Evolutionary conservation across 768 basidiomycete species (phyloP).

Genomic region (Suillus paluster): DNA sequence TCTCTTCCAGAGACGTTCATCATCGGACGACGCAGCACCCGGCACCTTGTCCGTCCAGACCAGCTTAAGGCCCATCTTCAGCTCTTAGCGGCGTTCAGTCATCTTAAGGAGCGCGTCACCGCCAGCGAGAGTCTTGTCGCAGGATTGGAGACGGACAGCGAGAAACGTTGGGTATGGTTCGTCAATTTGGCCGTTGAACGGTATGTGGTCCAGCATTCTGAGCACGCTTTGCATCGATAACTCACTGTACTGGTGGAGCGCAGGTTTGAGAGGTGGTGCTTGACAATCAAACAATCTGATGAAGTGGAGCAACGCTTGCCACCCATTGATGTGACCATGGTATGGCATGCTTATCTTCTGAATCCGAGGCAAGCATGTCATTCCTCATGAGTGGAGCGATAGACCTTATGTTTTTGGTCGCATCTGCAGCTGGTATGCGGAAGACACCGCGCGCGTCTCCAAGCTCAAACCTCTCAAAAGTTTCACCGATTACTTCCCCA

Average conservation of each 20-base stretch:
- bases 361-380: slow-evolving; percentile 37
- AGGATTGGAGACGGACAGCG: slow-evolving; percentile 27
- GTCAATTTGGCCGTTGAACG: slow-evolving; percentile 43
- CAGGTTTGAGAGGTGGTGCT: slow-evolving; percentile 43
- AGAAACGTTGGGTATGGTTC: slow-evolving; percentile 44
- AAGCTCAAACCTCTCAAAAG: background rate
- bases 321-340: slow-evolving; percentile 45
- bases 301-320: slow-evolving; percentile 25
- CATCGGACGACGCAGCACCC: slow-evolving; percentile 12
- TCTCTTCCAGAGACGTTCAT: slow-evolving; percentile 20
- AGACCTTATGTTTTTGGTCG: background rate
- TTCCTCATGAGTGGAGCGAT: background rate
- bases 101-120: slow-evolving; percentile 21
- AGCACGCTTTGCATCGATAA: background rate
- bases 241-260: background rate
- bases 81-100: slow-evolving; percentile 32
- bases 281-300: slow-evolving; percentile 6
- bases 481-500: slow-evolving; percentile 14
- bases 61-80: slow-evolving; percentile 37
- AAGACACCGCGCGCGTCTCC: slow-evolving; percentile 17
- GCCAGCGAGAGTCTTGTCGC: slow-evolving; percentile 18
- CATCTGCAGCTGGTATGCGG: slow-evolving; percentile 28
- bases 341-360: slow-evolving; percentile 45
- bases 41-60: slow-evolving; percentile 23
- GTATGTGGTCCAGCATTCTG: slow-evolving; percentile 16